Conservation (phyloP, 1,139 yeast genomes). For the Protomyces arabidopsidicola region DNA sequence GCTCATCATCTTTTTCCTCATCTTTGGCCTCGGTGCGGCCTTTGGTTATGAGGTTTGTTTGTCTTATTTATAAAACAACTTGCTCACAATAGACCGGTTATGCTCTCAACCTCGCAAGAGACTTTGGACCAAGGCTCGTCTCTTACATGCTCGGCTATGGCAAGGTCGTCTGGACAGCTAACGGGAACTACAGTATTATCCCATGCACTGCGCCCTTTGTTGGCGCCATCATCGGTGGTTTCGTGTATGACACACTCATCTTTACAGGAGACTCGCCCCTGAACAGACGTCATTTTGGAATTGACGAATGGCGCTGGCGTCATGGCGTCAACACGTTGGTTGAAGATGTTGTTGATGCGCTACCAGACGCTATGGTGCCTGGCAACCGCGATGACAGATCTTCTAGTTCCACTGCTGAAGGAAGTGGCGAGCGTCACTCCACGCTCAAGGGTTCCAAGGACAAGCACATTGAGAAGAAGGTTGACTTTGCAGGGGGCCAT, state of each 20-base stretch:
- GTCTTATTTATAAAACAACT: slow-evolving; percentile 47
- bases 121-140: slow-evolving; percentile 51
- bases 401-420: not conserved
- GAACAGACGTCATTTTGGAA: slow-evolving; percentile 22
- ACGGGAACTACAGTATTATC: slow-evolving; percentile 49
- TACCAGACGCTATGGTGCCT: slow-evolving; percentile 10
- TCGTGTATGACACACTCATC: slow-evolving; percentile 47
- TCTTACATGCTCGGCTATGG: slow-evolving; percentile 48
- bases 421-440: not conserved
- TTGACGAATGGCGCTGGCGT: slow-evolving; percentile 23
- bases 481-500: not conserved
- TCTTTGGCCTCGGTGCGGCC: slow-evolving; percentile 46
- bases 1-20: slow-evolving; percentile 44
- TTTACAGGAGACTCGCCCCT: slow-evolving; percentile 46
- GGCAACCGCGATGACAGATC: not conserved
- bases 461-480: not conserved
- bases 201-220: slow-evolving; percentile 48
- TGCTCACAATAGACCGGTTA: slow-evolving; percentile 44
- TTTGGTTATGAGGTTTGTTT: slow-evolving; percentile 50
- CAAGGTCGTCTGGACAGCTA: slow-evolving; percentile 45
- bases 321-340: slow-evolving; percentile 1
- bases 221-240: slow-evolving; percentile 47
- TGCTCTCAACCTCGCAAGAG: slow-evolving; percentile 52
- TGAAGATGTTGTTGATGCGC: slow-evolving; percentile 13
- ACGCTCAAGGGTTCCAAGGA: not conserved